Evolutionary conservation across 139 green algal species (phyloP), one percentile per base, ranked within the genome.

Genomic region (Chlorella sp.): DNA sequence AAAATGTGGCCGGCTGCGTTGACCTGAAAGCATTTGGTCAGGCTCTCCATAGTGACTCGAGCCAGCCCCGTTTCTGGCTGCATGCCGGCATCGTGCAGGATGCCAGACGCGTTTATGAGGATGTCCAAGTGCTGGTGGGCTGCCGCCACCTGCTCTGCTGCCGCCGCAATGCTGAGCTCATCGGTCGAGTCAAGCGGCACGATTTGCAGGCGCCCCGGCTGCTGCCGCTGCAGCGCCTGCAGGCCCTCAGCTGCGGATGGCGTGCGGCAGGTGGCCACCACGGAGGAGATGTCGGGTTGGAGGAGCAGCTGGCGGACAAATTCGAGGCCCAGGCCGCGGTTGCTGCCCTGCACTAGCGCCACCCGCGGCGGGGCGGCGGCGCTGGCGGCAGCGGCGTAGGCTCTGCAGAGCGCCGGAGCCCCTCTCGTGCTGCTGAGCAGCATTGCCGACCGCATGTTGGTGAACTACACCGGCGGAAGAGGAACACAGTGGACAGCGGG

Each of bases 1-100:
- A 98, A 89, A 57, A 97, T 94, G 7, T 96, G 96, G 0, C 96
- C 96, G 40, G 97, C 94, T 0, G 96, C 92, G 82, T 98, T 98
- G 36, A 85, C 26, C 32, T 86, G 36, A 86, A 96, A 98, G 30
- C 83, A 79, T 12, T 87, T 60, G 28, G 94, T 18, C 48, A 98
- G 82, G 71, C 88, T 93, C 21, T 94, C 89, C 22, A 89, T 60
- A 0, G 91, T 90, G 1, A 98, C 77, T 19, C 92, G 91, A 2
- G 79, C 79, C 42, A 98, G 91, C 24, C 90, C 91, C 3, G 96
- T 98, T 88, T 98, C 96, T 88, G 95, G 95, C 12, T 53, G 82
- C 87, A 96, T 91, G 68, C 82, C 32, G 11, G 64, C 91, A 53
- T 77, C 81, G 68, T 91, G 88, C 86, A 90, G 57, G 1, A 95